Evolutionary conservation across 148 eudicot species (phyloP).

Genomic region (Dianthus caryophyllus): DNA sequence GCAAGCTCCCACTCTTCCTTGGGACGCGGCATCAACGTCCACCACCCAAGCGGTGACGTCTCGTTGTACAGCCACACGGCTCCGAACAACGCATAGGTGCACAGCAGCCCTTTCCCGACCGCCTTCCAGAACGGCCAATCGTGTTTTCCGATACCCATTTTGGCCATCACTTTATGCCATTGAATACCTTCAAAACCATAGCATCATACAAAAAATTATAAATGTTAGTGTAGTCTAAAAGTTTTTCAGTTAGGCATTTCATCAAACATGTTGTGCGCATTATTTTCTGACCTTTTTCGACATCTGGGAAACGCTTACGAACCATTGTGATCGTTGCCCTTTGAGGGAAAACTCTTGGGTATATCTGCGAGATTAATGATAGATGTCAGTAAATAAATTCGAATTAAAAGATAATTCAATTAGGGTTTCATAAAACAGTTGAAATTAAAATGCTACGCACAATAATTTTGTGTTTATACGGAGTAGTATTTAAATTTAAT

Average conservation of each 20-base stretch:
- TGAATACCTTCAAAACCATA: conserved; percentile 25
- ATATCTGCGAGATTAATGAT: background rate
- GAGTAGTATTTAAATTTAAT: too few relatives aligned
- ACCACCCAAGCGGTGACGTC: conserved; percentile 93
- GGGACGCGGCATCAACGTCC: conserved; percentile 81
- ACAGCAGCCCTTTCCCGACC: conserved; percentile 67
- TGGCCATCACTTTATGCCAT: conserved; percentile 41
- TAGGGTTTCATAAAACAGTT: background rate
- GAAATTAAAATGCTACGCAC: background rate
- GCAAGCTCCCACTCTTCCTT: conserved; percentile 90
- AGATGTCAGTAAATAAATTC: background rate
- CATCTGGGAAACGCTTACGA: conserved; percentile 45
- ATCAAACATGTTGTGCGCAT: conserved; percentile 43
- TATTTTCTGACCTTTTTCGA: conserved; percentile 34
- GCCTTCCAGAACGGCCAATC: conserved; percentile 84
- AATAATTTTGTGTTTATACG: too few relatives aligned
- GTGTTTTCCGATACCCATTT: conserved; percentile 73
- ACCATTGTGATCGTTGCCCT: conserved; percentile 31
- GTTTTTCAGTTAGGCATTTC: conserved; percentile 28
- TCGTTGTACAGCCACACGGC: conserved; percentile 79
- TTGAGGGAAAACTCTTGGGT: background rate
- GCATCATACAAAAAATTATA: background rate
- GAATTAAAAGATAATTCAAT: background rate
- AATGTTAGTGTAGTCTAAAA: background rate
- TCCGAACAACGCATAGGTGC: conserved; percentile 73